Evolutionary conservation across 169 alveolate species (phyloP).

Genomic region (Cryptosporidium ryanae): DNA sequence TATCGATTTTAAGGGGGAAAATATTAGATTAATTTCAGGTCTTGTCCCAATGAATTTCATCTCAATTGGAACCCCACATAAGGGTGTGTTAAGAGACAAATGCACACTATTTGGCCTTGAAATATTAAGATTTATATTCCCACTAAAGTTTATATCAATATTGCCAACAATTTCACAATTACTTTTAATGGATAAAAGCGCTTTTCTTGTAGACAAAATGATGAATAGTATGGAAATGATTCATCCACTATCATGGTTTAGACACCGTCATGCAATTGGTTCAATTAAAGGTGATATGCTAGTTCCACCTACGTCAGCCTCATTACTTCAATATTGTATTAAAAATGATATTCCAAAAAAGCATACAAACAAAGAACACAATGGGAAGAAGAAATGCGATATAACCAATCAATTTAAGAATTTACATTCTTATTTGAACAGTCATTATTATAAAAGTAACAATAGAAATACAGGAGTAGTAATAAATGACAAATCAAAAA

Average conservation of each 20-base stretch:
- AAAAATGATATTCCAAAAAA: background rate
- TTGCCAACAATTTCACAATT: slow-evolving; percentile 68
- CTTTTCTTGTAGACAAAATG: slow-evolving; percentile 19
- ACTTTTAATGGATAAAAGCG: slow-evolving; percentile 26
- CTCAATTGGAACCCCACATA: slow-evolving; percentile 71
- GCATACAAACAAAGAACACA: background rate
- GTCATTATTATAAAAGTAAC: background rate
- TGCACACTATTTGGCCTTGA: slow-evolving; percentile 62
- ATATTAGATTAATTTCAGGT: slow-evolving; percentile 39
- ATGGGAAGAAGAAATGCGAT: background rate
- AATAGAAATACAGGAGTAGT: background rate
- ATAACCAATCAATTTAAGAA: background rate
- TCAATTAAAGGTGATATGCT: slow-evolving; percentile 67
- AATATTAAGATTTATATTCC: slow-evolving; percentile 13
- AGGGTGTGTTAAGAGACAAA: slow-evolving; percentile 62
- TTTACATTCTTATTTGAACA: background rate
- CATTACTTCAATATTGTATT: slow-evolving; percentile 45
- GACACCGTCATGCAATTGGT: slow-evolving; percentile 71
- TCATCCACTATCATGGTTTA: slow-evolving; percentile 71
- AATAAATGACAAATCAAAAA: background rate
- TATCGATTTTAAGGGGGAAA: background rate
- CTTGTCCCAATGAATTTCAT: slow-evolving; percentile 63
- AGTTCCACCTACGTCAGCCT: slow-evolving; percentile 75
- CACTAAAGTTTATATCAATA: slow-evolving; percentile 45
- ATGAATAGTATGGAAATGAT: slow-evolving; percentile 60